These are phyloP conservation scores for Glutinoglossum americanum DNA, from an alignment of 495 filamentous ascomycete genomes.

Conservation along the genomic window DNA sequence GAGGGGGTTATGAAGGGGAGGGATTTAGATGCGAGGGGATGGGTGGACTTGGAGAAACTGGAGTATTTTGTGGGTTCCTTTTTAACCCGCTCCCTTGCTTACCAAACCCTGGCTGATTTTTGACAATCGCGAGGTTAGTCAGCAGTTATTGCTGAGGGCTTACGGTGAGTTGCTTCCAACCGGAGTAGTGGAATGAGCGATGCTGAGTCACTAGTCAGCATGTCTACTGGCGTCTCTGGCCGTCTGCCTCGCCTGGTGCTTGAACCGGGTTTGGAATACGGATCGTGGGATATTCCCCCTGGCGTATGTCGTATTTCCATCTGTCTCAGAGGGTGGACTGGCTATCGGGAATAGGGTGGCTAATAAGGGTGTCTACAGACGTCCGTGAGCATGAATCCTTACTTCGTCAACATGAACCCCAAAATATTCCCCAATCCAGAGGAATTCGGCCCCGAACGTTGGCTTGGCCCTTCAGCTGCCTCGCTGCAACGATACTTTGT, in stretches of 20 bases:
- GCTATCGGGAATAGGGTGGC: too few relatives aligned
- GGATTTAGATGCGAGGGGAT: constrained; percentile 3
- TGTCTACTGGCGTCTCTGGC: too few relatives aligned
- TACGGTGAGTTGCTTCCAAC: constrained; percentile 8
- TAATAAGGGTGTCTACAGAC: too few relatives aligned
- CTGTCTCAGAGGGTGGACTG: too few relatives aligned
- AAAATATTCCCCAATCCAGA: constrained; percentile 6
- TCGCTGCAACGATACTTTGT: constrained; percentile 2
- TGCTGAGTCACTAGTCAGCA: too few relatives aligned
- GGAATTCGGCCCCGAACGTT: constrained; percentile 7
- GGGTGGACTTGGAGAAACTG: constrained; percentile 17
- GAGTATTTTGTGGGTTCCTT: constrained; percentile 16
- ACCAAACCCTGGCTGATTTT: neutral
- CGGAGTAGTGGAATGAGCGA: too few relatives aligned
- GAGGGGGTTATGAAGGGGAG: constrained; percentile 6
- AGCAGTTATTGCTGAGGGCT: neutral
- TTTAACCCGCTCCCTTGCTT: neutral
- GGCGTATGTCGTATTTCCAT: too few relatives aligned
- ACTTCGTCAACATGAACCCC: neutral
- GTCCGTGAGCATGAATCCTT: too few relatives aligned
- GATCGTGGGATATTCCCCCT: too few relatives aligned
- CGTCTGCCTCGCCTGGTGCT: too few relatives aligned
- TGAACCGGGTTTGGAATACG: too few relatives aligned
- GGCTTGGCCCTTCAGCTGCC: constrained; percentile 1
- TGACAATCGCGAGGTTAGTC: neutral